Evolutionary conservation across 306 rosid species (phyloP).

Genomic region (Quercus wislizeni): DNA sequence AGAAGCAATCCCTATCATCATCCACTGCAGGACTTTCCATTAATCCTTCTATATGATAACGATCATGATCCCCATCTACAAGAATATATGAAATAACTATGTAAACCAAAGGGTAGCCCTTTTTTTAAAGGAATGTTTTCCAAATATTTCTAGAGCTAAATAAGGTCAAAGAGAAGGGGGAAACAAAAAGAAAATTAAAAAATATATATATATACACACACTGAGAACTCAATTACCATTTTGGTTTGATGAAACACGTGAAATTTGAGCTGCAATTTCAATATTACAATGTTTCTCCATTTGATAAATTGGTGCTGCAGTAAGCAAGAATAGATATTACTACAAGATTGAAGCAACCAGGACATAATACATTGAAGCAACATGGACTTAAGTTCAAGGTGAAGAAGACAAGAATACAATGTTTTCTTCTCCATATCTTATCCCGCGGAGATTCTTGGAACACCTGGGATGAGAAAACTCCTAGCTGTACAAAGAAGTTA

Average conservation of each 20-base stretch:
- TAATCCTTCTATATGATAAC: constrained; percentile 78
- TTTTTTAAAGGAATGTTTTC: not conserved
- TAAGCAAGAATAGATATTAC: constrained; percentile 24
- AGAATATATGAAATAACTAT: constrained; percentile 22
- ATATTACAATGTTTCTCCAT: constrained; percentile 95
- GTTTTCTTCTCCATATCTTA: constrained; percentile 79
- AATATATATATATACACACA: not conserved
- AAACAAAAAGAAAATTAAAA: constrained; percentile 24
- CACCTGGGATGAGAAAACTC: constrained; percentile 98
- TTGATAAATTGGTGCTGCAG: constrained; percentile 77
- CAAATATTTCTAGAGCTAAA: not conserved
- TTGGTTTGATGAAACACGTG: constrained; percentile 66
- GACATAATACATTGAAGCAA: not conserved
- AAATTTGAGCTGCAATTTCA: constrained; percentile 89
- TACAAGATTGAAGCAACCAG: not conserved
- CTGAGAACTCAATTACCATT: constrained; percentile 70
- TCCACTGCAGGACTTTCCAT: constrained; percentile 95
- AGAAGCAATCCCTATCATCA: constrained; percentile 88
- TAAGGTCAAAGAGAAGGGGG: not conserved
- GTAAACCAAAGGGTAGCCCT: constrained; percentile 9
- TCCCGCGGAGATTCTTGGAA: constrained; percentile 93
- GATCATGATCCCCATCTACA: constrained; percentile 74
- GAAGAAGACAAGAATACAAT: constrained; percentile 53
- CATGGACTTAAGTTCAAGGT: constrained; percentile 17
- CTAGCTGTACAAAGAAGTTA: constrained; percentile 72